phyloP scores from a whole-genome alignment of 371 early-diverging fungal genomes.

The Apophysomyces ossiformis region DNA sequence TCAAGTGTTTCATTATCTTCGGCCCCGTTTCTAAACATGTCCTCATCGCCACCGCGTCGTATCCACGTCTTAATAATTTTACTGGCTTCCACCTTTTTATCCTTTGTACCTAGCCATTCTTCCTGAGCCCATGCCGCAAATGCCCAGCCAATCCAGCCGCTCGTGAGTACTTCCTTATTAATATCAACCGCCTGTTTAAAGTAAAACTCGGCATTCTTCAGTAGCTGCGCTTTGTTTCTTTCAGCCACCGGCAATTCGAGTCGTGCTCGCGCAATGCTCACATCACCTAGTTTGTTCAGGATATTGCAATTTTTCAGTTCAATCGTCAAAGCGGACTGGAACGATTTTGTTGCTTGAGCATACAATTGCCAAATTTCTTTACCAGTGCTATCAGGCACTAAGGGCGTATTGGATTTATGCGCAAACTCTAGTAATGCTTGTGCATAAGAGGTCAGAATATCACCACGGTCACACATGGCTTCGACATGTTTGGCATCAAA shows the following conservation, averaged over 20 bases:
- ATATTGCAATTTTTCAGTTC: constrained; percentile 61
- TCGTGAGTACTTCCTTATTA: constrained; percentile 37
- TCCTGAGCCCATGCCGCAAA: constrained; percentile 46
- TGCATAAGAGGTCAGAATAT: constrained; percentile 65
- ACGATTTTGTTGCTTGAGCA: constrained; percentile 55
- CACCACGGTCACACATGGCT: constrained; percentile 74
- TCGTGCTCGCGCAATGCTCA: constrained; percentile 56
- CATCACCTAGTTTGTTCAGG: constrained; percentile 61
- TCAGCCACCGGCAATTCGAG: constrained; percentile 54
- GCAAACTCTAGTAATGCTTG: constrained; percentile 43
- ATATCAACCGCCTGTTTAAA: constrained; percentile 47
- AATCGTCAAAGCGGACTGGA: constrained; percentile 50
- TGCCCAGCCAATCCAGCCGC: constrained; percentile 51
- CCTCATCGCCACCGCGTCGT: constrained; percentile 39
- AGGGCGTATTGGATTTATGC: constrained; percentile 19
- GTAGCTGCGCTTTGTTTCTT: constrained; percentile 52
- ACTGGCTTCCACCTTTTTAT: constrained; percentile 34
- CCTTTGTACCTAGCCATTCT: constrained; percentile 34
- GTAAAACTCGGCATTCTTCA: constrained; percentile 60
- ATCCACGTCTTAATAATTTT: constrained; percentile 46
- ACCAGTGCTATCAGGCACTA: constrained; percentile 31
- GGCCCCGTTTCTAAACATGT: constrained; percentile 35
- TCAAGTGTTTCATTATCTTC: constrained; percentile 47
- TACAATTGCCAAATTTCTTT: constrained; percentile 59
- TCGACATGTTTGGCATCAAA: constrained; percentile 61